phyloP scores from a whole-genome alignment of 192 early-diverging fungal genomes.

The Coemansia sp. region DNA sequence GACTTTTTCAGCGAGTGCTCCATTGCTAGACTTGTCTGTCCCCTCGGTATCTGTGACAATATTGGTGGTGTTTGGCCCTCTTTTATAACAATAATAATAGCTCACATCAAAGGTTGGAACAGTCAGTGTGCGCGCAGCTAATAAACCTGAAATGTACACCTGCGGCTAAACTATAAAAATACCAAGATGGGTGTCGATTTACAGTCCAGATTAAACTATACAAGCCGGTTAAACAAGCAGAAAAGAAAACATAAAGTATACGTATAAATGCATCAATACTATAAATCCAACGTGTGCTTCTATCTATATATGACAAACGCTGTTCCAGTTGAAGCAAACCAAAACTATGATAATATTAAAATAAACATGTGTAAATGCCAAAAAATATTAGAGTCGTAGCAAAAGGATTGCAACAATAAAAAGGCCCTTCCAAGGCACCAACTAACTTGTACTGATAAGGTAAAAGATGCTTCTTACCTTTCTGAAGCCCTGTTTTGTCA shows the following conservation, averaged over 20 bases:
- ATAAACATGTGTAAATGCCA: too few relatives aligned
- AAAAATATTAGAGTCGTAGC: too few relatives aligned
- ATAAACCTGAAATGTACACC: background rate
- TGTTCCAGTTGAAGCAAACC: too few relatives aligned
- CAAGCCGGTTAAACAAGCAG: background rate
- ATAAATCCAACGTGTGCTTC: too few relatives aligned
- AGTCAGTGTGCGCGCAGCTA: background rate
- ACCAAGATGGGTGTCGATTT: too few relatives aligned
- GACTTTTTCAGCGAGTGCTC: background rate
- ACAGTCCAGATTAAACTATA: too few relatives aligned
- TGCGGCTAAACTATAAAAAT: background rate
- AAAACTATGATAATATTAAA: too few relatives aligned
- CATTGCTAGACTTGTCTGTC: background rate
- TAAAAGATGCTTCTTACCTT: background rate
- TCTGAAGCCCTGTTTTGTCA: background rate
- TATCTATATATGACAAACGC: too few relatives aligned
- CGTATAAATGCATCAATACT: too few relatives aligned
- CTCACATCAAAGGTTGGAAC: background rate
- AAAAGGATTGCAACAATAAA: too few relatives aligned
- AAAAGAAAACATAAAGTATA: background rate
- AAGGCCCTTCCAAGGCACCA: too few relatives aligned
- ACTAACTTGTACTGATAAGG: background rate
- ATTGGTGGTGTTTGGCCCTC: background rate
- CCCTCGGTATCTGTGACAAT: background rate
- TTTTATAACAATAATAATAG: background rate